Percentiles rank a stretch among this genome's conserved stretches.
Conservation (phyloP, 139 green algal species). For the Chlorella sorokiniana region DNA sequence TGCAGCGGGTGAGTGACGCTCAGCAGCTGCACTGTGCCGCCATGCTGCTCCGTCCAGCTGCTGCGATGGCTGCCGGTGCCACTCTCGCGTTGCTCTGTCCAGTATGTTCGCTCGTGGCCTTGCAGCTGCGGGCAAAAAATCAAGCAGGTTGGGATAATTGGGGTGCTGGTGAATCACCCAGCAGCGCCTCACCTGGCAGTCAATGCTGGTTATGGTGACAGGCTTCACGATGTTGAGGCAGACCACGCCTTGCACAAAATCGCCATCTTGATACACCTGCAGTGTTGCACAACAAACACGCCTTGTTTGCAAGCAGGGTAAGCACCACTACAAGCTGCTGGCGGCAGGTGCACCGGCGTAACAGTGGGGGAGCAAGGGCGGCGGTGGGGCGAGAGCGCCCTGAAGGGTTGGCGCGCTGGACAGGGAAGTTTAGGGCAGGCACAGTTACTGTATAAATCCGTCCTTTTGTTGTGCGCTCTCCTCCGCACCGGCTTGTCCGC, state of each 20-base stretch:
- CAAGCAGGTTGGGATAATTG: not conserved
- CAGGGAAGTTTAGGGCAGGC: not conserved
- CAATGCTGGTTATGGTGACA: slow-evolving; percentile 3
- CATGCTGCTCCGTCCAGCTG: not conserved
- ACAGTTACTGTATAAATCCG: not conserved
- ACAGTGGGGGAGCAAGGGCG: too few species aligned
- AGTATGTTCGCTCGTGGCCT: not conserved
- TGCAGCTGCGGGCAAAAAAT: not conserved
- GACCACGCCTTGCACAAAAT: slow-evolving; percentile 2
- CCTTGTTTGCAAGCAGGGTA: not conserved
- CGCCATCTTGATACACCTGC: slow-evolving; percentile 12
- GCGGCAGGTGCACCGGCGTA: too few species aligned
- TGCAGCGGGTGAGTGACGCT: not conserved
- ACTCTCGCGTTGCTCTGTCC: not conserved
- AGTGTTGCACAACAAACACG: not conserved
- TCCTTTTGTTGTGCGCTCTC: too few species aligned
- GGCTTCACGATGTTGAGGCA: slow-evolving; percentile 4
- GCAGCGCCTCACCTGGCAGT: not conserved
- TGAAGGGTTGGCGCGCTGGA: not conserved
- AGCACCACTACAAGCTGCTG: not conserved
- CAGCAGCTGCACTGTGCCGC: slow-evolving; percentile 15
- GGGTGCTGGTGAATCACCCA: not conserved
- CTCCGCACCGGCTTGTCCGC: not conserved
- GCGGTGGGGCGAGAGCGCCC: not conserved
- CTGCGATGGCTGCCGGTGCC: not conserved